Conservation (phyloP, 345 rosid genomes). For the Lagerstroemia speciosa region DNA sequence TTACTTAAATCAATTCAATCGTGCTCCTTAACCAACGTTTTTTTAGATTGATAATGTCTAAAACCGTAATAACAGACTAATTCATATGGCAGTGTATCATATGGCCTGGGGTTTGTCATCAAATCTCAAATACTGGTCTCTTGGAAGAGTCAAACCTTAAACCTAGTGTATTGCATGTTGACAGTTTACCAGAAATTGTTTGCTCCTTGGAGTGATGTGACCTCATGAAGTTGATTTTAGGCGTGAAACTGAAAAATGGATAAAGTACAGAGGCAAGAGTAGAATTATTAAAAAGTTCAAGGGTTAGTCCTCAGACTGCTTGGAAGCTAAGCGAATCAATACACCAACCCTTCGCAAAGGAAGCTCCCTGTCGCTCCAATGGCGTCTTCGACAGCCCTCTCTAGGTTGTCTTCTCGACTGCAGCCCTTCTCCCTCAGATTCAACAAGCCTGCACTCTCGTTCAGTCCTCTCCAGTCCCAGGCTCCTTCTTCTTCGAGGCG, state of each 20-base stretch:
- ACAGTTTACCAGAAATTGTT: no score
- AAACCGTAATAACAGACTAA: no score
- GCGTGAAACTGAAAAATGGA: not conserved
- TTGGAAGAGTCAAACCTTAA: no score
- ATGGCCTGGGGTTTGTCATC: no score
- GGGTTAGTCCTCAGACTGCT: not conserved
- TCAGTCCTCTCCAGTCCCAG: slow-evolving; percentile 20
- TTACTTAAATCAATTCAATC: no score
- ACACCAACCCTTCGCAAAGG: not conserved
- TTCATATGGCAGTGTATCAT: no score
- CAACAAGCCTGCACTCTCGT: slow-evolving; percentile 20
- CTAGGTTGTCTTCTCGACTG: slow-evolving; percentile 47
- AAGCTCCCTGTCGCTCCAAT: slow-evolving; percentile 12
- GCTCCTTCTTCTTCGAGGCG: slow-evolving; percentile 21
- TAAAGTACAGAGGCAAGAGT: not conserved
- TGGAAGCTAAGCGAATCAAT: not conserved
- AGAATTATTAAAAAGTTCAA: not conserved
- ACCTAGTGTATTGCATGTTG: no score
- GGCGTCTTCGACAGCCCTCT: slow-evolving; percentile 42
- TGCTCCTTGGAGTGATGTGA: no score
- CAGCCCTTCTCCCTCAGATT: slow-evolving; percentile 28
- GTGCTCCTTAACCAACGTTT: no score
- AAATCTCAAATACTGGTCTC: no score
- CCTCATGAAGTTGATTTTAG: no score
- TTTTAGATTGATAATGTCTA: no score